Evolutionary conservation across 225 moss, liverwort and hornwort genomes (phyloP).

Genomic region (Rhytidiadelphus loreus): DNA sequence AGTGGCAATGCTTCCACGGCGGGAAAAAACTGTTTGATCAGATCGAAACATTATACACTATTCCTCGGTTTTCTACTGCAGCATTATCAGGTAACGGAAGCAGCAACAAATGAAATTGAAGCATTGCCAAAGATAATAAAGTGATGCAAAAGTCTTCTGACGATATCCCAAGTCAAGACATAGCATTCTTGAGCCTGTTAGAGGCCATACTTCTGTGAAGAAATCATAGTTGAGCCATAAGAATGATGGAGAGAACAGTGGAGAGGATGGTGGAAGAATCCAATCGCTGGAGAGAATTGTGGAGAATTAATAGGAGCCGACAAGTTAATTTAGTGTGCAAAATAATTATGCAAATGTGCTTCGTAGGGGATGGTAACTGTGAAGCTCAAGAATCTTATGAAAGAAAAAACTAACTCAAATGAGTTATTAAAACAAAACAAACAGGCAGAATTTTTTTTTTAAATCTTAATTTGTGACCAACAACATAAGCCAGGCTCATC

Average conservation of each 20-base stretch:
- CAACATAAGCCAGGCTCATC: background rate
- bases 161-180: background rate
- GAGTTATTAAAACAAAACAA: background rate
- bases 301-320: background rate
- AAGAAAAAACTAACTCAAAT: background rate
- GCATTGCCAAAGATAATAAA: background rate
- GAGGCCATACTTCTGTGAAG: background rate
- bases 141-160: background rate
- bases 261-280: background rate
- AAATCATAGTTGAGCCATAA: background rate
- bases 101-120: background rate
- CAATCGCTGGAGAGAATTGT: background rate
- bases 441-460: background rate
- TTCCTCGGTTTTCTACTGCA: background rate
- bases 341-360: background rate
- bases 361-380: background rate
- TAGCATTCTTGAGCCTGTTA: background rate
- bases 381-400: background rate
- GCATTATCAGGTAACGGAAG: background rate
- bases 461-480: background rate
- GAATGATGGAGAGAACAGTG: background rate
- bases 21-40: constrained; percentile 40
- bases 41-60: background rate
- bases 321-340: background rate
- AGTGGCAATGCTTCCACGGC: constrained; percentile 41